Base-by-base conservation (phyloP, 139 green algal species). In the Bryopsis sp. region DNA sequence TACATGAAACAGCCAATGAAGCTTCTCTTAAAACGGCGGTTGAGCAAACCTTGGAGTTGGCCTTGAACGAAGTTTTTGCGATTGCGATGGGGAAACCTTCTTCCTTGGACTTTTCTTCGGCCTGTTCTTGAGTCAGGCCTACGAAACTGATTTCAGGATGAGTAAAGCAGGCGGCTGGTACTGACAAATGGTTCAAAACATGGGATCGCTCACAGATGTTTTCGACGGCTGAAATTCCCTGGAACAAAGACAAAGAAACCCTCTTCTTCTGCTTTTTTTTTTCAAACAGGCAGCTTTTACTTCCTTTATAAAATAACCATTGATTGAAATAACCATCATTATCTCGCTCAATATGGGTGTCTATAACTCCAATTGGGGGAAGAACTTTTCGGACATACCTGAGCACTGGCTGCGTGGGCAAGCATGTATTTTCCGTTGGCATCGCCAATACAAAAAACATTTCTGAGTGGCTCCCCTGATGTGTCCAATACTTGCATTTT, bases 131-230 rank as follows among this genome's bases (percentile, higher is more conserved):
- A 2, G 94, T 99, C 63, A 92, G n/a, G 5, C 94, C 94, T 73
- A 95, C 92, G 72, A 99, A 98, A 35, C 83, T 89, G 48, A 96
- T 83, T 71, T 99, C 94, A 2, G 94, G 94, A 81, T 99, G 94
- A 4, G 94, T 99, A 87, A 99, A 99, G 89, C 94, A 99, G 36
- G 94, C 94, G 34, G 94, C 94, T 2, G 94, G 94, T 5, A 99
- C 73, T 19, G 80, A 87, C 54, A 81, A 36, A 81, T 98, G 94
- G 88, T 99, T 95, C 58, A 99, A 79, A 74, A 94, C 85, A 39
- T 96, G 87, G 11, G 82, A 68, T 15, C 89, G 82, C 43, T 87
- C 93, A 68, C 69, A 77, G 65, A 98, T 97, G 84, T 94, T 96
- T 82, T 99, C 94, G 47, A 99, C 85, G 0, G 86, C 89, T 29